Evolutionary conservation across 2,329 filamentous ascomycete species (phyloP).

Genomic region (Calycina herbarum): DNA sequence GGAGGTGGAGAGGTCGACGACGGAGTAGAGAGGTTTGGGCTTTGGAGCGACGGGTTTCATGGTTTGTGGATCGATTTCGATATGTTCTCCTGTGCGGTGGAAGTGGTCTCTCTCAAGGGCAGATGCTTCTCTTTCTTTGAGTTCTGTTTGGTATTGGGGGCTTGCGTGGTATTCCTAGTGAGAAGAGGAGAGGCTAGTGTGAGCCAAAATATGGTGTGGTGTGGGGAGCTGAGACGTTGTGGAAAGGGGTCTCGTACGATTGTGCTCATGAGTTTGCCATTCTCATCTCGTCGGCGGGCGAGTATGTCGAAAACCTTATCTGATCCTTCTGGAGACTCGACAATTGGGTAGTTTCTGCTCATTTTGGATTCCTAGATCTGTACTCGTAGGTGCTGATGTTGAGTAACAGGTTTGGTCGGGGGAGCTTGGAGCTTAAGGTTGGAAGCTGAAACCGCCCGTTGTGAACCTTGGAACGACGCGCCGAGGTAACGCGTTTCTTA

Average conservation of each 20-base stretch:
- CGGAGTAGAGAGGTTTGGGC: neutral
- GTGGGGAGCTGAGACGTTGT: neutral
- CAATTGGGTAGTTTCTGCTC: neutral
- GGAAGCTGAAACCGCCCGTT: neutral
- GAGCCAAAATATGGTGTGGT: neutral
- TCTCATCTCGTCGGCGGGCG: neutral
- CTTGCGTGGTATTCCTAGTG: neutral
- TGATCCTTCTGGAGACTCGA: neutral
- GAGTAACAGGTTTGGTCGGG: neutral
- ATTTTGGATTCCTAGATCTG: neutral
- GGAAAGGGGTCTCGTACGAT: neutral
- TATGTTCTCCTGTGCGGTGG: neutral
- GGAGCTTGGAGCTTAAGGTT: neutral
- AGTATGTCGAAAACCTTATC: neutral
- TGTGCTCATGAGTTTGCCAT: conserved; percentile 6
- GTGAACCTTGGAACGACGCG: neutral
- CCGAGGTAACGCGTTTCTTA: neutral
- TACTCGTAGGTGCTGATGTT: neutral
- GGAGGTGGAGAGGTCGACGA: neutral
- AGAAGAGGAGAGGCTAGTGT: neutral
- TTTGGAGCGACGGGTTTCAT: neutral
- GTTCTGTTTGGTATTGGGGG: neutral
- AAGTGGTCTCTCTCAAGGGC: neutral
- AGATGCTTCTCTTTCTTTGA: neutral
- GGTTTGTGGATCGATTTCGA: neutral